Percentiles rank a stretch among this genome's conserved stretches.
phyloP scores from a whole-genome alignment of 192 early-diverging fungal species.

The Oehlia diaphana region DNA sequence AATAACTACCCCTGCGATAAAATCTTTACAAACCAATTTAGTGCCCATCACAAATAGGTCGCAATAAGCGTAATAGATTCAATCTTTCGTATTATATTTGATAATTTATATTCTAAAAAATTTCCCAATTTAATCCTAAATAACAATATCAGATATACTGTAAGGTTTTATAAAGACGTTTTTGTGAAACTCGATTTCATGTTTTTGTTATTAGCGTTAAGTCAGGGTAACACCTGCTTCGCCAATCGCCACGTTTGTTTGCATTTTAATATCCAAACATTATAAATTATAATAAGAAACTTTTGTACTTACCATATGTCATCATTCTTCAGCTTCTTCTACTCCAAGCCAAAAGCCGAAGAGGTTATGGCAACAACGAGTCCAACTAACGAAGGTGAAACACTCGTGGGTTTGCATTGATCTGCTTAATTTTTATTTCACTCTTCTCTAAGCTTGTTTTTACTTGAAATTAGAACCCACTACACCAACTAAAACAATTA shows the following conservation, averaged over 20 bases:
- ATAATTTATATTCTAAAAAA: conserved; percentile 40
- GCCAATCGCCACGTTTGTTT: no score
- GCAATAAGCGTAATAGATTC: conserved; percentile 50
- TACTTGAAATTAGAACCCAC: background rate
- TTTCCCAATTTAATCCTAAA: conserved; percentile 37
- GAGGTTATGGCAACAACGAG: background rate
- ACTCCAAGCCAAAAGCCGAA: conserved; percentile 6
- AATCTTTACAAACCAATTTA: conserved; percentile 42
- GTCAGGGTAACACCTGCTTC: no score
- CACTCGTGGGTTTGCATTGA: background rate
- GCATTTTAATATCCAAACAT: no score
- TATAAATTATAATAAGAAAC: no score
- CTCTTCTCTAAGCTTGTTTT: background rate
- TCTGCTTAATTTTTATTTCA: background rate
- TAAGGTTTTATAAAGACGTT: no score
- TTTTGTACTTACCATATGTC: background rate
- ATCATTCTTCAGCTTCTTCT: background rate
- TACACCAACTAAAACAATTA: background rate
- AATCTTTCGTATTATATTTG: conserved; percentile 45
- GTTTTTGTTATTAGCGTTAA: no score
- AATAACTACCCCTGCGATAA: conserved; percentile 42
- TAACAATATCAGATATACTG: no score
- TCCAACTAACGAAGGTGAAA: background rate
- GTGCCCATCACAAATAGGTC: conserved; percentile 49
- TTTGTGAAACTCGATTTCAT: no score